Conservation (phyloP, 371 early-diverging fungal genomes). For the Mucor saturninus region DNA sequence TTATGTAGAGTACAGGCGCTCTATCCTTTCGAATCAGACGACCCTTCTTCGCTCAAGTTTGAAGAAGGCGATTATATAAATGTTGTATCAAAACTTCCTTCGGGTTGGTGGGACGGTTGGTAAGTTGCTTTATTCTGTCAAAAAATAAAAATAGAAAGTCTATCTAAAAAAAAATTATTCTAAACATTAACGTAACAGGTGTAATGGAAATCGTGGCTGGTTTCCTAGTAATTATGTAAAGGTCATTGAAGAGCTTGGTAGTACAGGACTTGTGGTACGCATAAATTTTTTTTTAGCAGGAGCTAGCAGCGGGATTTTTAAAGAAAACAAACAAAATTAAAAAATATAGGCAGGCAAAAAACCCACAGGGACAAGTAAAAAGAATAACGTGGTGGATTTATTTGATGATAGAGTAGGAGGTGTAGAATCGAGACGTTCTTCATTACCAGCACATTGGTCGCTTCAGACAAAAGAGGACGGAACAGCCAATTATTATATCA, state of each 20-base stretch:
- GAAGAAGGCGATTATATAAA: slow-evolving; percentile 82
- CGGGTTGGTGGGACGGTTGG: slow-evolving; percentile 95
- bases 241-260: slow-evolving; percentile 47
- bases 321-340: too few species aligned
- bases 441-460: slow-evolving; percentile 53
- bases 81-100: slow-evolving; percentile 79
- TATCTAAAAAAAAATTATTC: slow-evolving; percentile 4
- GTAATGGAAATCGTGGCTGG: slow-evolving; percentile 72
- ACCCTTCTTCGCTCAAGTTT: slow-evolving; percentile 67
- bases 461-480: slow-evolving; percentile 53
- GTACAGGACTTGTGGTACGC: slow-evolving; percentile 23
- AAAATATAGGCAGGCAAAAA: not conserved
- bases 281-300: slow-evolving; percentile 8
- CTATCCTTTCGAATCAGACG: slow-evolving; percentile 81
- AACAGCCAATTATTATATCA: slow-evolving; percentile 50
- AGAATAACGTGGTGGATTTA: not conserved
- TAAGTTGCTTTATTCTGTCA: slow-evolving; percentile 7
- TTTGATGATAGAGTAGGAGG: slow-evolving; percentile 25
- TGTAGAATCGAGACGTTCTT: slow-evolving; percentile 1
- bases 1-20: slow-evolving; percentile 66
- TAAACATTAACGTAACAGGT: slow-evolving; percentile 15
- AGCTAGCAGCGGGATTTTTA: too few species aligned
- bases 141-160: too few species aligned
- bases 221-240: slow-evolving; percentile 85
- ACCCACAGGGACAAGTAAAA: not conserved